Base-by-base conservation (phyloP, 2,329 filamentous ascomycete genomes). In the Phialophora chinensis region DNA sequence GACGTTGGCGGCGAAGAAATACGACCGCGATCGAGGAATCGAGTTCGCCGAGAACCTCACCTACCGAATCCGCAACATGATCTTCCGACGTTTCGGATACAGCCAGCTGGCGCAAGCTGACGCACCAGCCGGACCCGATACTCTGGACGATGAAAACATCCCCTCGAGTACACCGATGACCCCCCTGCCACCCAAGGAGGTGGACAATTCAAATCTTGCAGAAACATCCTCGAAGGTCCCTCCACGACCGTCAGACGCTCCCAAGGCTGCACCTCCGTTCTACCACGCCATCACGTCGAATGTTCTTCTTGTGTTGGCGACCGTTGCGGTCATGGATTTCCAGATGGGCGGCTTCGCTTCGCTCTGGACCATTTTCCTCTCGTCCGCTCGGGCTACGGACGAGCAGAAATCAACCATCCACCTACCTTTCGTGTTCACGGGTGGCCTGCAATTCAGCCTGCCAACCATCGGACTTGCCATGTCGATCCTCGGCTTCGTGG, bases 291-390 rank as follows among this genome's bases (percentile, higher is more conserved):
- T 84, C 82, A 86, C 84, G 1, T 77, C 81, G 60, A 86, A 86
- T 67, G 84, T 86, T 11, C 73, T 86, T 66, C 84, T 80, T 75
- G 85, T 83, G 2, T 77, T 92, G 6, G 74, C 90, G 61, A 87
- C 87, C 29, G 87, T 88, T 71, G 88, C 87, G 7, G 86, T 91
- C 69, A 89, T 91, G 76, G 88, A 91, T 74, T 90, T 92, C 73
- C 90, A 92, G 77, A 84, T 92, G 77, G 79, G 79, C 68, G 90
- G 90, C 31, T 93, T 92, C 80, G 89, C 91, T 75, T 88, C 89
- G 20, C 84, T 93, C 25, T 92, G 90, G 88, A 88, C 90, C 58
- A 85, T 92, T 55, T 93, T 93, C 79, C 84, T 93, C 53, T 92
- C 90, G 0, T 91, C 90, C 0, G 88, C 90, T 0, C 88, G 89